These are phyloP conservation scores for Saururus chinensis DNA, from an alignment of 164 flowering plant genomes.

Conservation along the genomic window DNA sequence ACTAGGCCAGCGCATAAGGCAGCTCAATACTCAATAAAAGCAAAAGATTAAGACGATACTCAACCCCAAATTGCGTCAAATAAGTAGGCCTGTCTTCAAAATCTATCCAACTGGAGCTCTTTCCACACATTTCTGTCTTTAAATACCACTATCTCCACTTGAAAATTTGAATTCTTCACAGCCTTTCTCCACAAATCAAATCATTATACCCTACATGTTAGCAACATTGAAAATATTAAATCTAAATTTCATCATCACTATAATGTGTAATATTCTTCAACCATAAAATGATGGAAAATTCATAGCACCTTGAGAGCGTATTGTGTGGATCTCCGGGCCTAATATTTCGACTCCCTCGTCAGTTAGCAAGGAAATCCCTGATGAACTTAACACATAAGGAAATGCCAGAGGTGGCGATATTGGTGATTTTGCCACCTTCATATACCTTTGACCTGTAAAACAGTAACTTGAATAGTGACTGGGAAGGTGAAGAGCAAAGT, in stretches of 20 bases:
- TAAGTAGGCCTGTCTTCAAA: too few relatives aligned
- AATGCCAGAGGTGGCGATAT: conserved; percentile 68
- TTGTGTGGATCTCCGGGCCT: conserved; percentile 54
- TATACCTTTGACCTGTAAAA: conserved; percentile 54
- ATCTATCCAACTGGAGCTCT: too few relatives aligned
- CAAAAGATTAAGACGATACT: too few relatives aligned
- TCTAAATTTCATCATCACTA: neutral
- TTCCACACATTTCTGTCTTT: too few relatives aligned
- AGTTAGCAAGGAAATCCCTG: conserved; percentile 49
- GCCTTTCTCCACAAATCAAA: conserved; percentile 13
- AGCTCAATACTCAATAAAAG: too few relatives aligned
- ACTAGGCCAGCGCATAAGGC: too few relatives aligned
- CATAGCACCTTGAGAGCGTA: conserved; percentile 48
- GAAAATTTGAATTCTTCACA: neutral
- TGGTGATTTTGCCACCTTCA: conserved; percentile 84
- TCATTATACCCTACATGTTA: conserved; percentile 26
- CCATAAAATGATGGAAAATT: too few relatives aligned
- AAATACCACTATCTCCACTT: neutral
- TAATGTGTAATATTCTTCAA: neutral
- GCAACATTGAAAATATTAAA: neutral
- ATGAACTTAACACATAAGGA: conserved; percentile 42
- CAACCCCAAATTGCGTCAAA: too few relatives aligned
- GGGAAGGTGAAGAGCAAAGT: neutral
- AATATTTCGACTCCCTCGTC: conserved; percentile 52
- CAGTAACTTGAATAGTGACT: neutral